These are phyloP conservation scores for Canariomyces notabilis DNA, from an alignment of 2,329 filamentous ascomycete species.

Conservation along the genomic window DNA sequence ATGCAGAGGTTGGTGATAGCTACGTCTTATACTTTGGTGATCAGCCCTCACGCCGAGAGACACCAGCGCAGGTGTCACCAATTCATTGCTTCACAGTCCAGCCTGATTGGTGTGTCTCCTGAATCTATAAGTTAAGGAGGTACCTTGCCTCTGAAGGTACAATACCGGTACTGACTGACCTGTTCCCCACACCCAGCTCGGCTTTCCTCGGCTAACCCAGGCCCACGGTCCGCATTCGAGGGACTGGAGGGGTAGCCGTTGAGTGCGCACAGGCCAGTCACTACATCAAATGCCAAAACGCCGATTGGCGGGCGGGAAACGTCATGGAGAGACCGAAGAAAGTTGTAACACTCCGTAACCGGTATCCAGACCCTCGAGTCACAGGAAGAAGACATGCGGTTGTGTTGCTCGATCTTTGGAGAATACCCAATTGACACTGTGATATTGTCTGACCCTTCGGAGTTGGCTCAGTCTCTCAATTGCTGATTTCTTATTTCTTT, in stretches of 20 bases:
- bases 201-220: slow-evolving; percentile 22
- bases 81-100: no score
- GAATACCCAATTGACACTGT: neutral
- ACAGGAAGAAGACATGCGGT: neutral
- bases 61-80: no score
- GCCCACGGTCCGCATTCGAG: neutral
- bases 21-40: neutral
- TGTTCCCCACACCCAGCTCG: slow-evolving; percentile 6
- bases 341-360: neutral
- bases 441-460: neutral
- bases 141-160: no score
- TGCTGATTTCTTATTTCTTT: neutral
- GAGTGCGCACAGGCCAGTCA: slow-evolving; percentile 16
- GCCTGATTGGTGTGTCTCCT: no score
- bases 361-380: neutral
- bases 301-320: slow-evolving; percentile 23
- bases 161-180: no score
- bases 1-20: neutral
- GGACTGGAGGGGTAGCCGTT: slow-evolving; percentile 7
- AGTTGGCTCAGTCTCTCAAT: slow-evolving; percentile 6
- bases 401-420: neutral
- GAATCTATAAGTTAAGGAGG: no score
- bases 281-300: slow-evolving; percentile 24
- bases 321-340: slow-evolving; percentile 19
- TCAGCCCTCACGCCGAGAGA: neutral